Evolutionary conservation across 75 land plant genomes (phyloP).

Genomic region (Sequoiadendron giganteum): DNA sequence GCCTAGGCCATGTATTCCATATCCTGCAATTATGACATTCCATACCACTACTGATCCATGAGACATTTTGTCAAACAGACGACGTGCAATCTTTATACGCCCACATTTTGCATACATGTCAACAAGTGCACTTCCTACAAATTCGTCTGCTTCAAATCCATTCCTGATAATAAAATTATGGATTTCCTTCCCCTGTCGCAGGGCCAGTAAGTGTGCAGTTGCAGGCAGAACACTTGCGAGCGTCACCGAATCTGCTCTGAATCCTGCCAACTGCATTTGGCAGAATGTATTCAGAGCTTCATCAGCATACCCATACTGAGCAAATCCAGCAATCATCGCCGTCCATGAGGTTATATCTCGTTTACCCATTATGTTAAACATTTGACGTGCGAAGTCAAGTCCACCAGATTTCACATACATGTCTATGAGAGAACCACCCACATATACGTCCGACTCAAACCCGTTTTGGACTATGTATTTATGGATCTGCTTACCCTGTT

Average conservation of each 20-base stretch:
- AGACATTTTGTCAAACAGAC: slow-evolving; percentile 37
- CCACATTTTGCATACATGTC: slow-evolving; percentile 66
- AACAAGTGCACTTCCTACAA: slow-evolving; percentile 45
- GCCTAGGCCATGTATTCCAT: slow-evolving; percentile 47
- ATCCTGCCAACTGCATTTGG: slow-evolving; percentile 23
- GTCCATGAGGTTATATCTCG: neutral
- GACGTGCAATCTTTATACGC: slow-evolving; percentile 28
- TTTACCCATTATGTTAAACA: neutral
- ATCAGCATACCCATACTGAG: slow-evolving; percentile 8
- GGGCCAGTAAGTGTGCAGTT: slow-evolving; percentile 26
- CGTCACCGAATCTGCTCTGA: slow-evolving; percentile 35
- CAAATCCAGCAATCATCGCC: neutral
- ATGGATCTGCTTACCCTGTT: slow-evolving; percentile 50
- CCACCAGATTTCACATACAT: slow-evolving; percentile 73
- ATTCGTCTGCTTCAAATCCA: slow-evolving; percentile 25
- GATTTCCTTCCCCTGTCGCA: slow-evolving; percentile 48
- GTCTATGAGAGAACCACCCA: slow-evolving; percentile 50
- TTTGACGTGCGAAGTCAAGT: slow-evolving; percentile 21
- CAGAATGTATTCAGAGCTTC: slow-evolving; percentile 24
- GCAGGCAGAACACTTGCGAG: slow-evolving; percentile 38
- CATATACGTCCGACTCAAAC: slow-evolving; percentile 44
- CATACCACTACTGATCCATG: slow-evolving; percentile 34
- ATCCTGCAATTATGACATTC: slow-evolving; percentile 55
- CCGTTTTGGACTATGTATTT: slow-evolving; percentile 20
- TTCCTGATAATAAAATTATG: slow-evolving; percentile 37